Evolutionary conservation across 164 flowering plant species (phyloP).

Genomic region (Taxillus chinensis): DNA sequence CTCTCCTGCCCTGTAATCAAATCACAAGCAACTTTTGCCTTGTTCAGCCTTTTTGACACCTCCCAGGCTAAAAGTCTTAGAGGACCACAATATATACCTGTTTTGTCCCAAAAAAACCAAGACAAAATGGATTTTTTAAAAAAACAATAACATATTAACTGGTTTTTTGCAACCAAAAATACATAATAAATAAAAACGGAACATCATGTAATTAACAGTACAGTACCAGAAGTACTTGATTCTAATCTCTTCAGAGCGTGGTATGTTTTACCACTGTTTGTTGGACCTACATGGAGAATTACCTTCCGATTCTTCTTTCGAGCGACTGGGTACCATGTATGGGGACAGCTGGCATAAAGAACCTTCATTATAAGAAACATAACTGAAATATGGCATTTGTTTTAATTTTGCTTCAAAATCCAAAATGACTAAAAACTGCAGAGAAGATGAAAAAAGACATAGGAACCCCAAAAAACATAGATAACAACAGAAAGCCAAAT

Average conservation of each 20-base stretch:
- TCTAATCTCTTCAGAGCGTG: slow-evolving; percentile 71
- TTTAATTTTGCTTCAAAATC: not conserved
- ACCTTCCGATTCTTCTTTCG: slow-evolving; percentile 67
- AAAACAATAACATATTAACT: not conserved
- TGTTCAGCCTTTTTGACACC: slow-evolving; percentile 75
- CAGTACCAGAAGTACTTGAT: slow-evolving; percentile 62
- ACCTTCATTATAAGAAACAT: not conserved
- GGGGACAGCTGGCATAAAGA: slow-evolving; percentile 49
- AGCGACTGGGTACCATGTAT: slow-evolving; percentile 89
- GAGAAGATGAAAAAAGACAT: too few species aligned
- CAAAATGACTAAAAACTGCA: not conserved
- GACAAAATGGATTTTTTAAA: not conserved
- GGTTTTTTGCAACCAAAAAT: not conserved
- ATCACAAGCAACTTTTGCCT: slow-evolving; percentile 77
- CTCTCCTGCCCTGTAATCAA: slow-evolving; percentile 87
- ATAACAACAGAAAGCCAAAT: too few species aligned
- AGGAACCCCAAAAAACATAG: too few species aligned
- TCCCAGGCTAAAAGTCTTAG: slow-evolving; percentile 94
- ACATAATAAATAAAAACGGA: not conserved
- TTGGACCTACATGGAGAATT: slow-evolving; percentile 86
- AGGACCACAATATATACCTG: slow-evolving; percentile 95
- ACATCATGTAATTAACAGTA: not conserved
- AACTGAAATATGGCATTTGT: not conserved
- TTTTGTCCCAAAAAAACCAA: not conserved
- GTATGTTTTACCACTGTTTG: slow-evolving; percentile 96